phyloP scores from a whole-genome alignment of 2,329 filamentous ascomycete species.

The Ramularia collo-cygni region DNA sequence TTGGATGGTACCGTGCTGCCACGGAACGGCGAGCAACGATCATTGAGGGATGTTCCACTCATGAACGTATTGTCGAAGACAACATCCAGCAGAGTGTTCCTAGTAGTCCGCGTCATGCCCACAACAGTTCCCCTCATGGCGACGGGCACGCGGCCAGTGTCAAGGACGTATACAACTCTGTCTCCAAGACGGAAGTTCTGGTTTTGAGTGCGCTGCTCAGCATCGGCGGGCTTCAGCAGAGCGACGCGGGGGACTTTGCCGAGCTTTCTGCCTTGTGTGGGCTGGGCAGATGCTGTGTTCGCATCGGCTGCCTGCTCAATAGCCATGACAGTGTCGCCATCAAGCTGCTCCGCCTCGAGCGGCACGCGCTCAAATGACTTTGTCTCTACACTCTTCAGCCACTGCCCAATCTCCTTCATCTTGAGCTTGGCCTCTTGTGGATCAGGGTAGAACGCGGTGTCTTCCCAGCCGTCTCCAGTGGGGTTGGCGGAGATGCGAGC shows the following conservation, averaged over 20 bases:
- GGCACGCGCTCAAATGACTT: slow-evolving; percentile 95
- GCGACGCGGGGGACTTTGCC: slow-evolving; percentile 78
- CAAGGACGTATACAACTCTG: slow-evolving; percentile 84
- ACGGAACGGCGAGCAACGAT: slow-evolving; percentile 85
- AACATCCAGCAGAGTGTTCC: slow-evolving; percentile 76
- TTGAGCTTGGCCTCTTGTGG: slow-evolving; percentile 64
- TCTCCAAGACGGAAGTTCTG: slow-evolving; percentile 82
- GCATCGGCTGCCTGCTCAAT: slow-evolving; percentile 72
- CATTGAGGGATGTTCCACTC: slow-evolving; percentile 87
- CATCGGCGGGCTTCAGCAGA: slow-evolving; percentile 86
- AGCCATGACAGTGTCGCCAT: slow-evolving; percentile 76
- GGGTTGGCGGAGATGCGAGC: slow-evolving; percentile 80
- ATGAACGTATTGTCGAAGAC: slow-evolving; percentile 95
- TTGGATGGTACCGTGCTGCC: slow-evolving; percentile 84
- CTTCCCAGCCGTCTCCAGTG: slow-evolving; percentile 73
- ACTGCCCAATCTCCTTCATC: slow-evolving; percentile 88
- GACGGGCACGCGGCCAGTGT: slow-evolving; percentile 91
- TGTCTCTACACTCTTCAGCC: slow-evolving; percentile 86
- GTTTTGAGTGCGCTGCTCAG: slow-evolving; percentile 82
- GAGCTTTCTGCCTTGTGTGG: slow-evolving; percentile 60
- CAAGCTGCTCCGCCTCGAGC: slow-evolving; percentile 90
- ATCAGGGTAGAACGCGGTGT: slow-evolving; percentile 78
- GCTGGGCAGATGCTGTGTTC: slow-evolving; percentile 37
- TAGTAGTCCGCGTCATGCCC: slow-evolving; percentile 81
- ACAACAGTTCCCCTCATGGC: slow-evolving; percentile 89